phyloP scores from a whole-genome alignment of 805 yeast species.

The Zygosaccharomyces rouxii region DNA sequence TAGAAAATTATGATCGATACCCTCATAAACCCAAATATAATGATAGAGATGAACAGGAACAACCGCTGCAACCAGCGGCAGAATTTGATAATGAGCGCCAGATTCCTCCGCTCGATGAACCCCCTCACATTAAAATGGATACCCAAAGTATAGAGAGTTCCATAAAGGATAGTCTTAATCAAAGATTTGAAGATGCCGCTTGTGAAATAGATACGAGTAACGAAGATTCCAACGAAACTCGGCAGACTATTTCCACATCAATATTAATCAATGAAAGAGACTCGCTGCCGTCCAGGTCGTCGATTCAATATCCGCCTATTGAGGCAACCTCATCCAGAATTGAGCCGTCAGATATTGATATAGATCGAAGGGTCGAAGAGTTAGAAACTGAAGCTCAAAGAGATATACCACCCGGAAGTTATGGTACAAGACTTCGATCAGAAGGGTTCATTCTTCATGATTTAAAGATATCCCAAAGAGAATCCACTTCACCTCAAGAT shows the following conservation, averaged over 20 bases:
- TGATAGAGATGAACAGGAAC: neutral
- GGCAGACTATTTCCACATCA: constrained; percentile 1
- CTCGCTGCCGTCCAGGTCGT: neutral
- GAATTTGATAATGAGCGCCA: neutral
- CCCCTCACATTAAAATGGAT: neutral
- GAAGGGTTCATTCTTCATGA: neutral
- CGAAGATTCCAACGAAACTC: neutral
- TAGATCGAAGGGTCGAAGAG: neutral
- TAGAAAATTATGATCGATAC: neutral
- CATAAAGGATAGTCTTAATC: constrained; percentile 1
- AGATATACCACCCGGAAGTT: neutral
- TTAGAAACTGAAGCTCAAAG: neutral
- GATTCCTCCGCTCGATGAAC: neutral
- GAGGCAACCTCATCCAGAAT: neutral
- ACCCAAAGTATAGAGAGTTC: neutral
- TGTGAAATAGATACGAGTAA: neutral
- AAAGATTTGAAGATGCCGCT: constrained; percentile 1
- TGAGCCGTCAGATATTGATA: neutral
- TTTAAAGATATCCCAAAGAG: constrained; percentile 3
- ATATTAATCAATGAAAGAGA: neutral
- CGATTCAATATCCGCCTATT: neutral
- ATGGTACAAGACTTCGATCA: neutral
- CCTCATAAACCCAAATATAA: neutral
- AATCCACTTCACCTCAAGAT: neutral
- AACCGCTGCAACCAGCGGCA: neutral